These are phyloP conservation scores for Cucurbita ficifolia DNA, from an alignment of 306 rosid genomes.

Conservation along the genomic window DNA sequence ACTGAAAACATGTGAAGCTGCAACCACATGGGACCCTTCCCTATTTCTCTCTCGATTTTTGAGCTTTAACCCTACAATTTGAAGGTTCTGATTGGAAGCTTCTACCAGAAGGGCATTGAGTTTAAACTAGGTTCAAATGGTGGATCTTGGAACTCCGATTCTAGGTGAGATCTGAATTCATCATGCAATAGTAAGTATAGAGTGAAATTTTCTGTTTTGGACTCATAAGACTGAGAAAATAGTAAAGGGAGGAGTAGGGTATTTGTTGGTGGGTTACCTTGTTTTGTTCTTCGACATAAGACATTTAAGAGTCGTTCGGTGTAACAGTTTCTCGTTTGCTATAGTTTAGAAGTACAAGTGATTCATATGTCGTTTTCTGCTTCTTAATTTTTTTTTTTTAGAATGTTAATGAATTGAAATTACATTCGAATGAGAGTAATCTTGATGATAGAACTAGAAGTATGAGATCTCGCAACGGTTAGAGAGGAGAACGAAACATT, in stretches of 20 bases:
- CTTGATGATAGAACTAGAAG: no score
- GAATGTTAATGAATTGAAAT: no score
- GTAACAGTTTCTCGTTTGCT: not conserved
- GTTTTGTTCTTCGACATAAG: not conserved
- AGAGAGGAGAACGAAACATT: no score
- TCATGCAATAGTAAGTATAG: not conserved
- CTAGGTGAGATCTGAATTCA: not conserved
- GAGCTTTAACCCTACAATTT: not conserved
- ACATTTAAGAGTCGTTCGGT: not conserved
- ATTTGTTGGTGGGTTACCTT: not conserved
- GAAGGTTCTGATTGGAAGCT: not conserved
- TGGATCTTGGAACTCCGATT: not conserved
- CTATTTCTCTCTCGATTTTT: not conserved
- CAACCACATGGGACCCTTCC: not conserved
- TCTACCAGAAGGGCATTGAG: not conserved
- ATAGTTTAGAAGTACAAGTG: not conserved
- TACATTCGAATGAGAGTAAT: no score
- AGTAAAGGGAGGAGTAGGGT: not conserved
- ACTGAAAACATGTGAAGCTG: constrained; percentile 3
- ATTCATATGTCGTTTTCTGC: no score
- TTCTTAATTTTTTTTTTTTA: no score
- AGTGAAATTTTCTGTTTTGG: not conserved
- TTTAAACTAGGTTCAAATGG: not conserved
- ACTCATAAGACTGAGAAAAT: not conserved
- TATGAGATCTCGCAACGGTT: no score